Evolutionary conservation across 257 asterid species (phyloP).

Genomic region (Solanum pinnatisectum): DNA sequence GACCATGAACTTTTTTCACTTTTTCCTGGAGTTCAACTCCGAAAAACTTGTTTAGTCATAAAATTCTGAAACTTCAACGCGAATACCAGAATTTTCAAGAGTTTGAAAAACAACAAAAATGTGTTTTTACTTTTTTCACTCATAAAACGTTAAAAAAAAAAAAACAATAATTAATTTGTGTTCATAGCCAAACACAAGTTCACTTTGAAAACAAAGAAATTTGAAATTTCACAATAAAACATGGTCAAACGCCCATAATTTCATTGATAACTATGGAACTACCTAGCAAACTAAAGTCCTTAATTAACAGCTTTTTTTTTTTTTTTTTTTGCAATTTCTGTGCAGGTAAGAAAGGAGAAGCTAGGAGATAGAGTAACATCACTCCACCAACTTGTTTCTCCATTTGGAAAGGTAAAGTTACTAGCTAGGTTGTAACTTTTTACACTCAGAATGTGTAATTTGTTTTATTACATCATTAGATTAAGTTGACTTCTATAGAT

Average conservation of each 20-base stretch:
- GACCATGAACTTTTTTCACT: background rate
- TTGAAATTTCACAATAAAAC: no score
- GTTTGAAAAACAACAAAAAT: background rate
- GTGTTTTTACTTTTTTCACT: background rate
- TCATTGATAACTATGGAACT: background rate
- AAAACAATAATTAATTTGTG: background rate
- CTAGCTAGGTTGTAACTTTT: background rate
- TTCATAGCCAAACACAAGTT: background rate
- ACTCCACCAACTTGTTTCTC: constrained; percentile 95
- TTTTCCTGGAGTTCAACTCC: background rate
- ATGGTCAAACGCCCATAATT: background rate
- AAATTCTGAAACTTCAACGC: background rate
- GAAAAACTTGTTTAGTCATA: background rate
- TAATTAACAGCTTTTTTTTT: background rate
- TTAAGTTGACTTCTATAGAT: background rate
- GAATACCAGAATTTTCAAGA: background rate
- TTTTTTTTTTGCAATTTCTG: background rate
- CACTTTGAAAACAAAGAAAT: background rate
- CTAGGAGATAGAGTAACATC: constrained; percentile 86
- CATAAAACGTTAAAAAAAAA: no score
- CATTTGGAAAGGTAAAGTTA: constrained; percentile 86
- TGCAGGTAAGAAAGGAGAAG: constrained; percentile 91
- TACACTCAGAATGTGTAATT: background rate
- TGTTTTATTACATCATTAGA: background rate
- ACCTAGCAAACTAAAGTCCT: background rate